Conservation (phyloP, 2,329 filamentous ascomycete species). For the Mariannaea elegans region DNA sequence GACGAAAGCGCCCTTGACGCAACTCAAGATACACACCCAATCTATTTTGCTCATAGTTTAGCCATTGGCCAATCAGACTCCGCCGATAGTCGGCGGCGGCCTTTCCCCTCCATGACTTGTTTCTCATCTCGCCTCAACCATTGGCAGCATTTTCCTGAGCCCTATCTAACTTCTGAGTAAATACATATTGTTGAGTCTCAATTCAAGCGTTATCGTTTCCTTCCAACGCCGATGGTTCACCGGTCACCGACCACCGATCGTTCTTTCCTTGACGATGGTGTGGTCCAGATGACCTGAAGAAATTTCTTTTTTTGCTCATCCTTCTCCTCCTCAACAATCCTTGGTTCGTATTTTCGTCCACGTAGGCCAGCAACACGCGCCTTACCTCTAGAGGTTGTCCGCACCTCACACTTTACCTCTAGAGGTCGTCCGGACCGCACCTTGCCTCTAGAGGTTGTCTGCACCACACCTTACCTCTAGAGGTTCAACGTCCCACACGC, state of each 20-base stretch:
- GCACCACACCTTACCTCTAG: conserved; percentile 41
- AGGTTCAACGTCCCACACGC: conserved; percentile 40
- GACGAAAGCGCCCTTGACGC: conserved; percentile 37
- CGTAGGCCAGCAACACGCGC: conserved; percentile 34
- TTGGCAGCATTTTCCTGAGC: conserved; percentile 23
- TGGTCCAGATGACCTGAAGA: conserved; percentile 25
- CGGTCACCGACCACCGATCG: conserved; percentile 4
- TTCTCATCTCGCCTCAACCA: conserved; percentile 33
- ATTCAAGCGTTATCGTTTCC: neutral
- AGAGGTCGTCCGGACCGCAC: conserved; percentile 39
- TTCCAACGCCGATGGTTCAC: neutral
- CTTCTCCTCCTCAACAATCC: conserved; percentile 36
- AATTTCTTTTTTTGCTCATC: conserved; percentile 6
- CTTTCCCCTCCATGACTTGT: conserved; percentile 29
- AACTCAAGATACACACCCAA: conserved; percentile 35
- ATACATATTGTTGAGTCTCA: neutral
- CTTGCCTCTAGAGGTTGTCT: conserved; percentile 40
- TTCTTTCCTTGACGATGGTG: conserved; percentile 15
- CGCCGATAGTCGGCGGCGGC: conserved; percentile 38
- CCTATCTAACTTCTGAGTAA: conserved; percentile 26
- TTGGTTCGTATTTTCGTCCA: conserved; percentile 39
- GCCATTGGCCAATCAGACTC: conserved; percentile 46
- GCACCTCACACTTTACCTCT: conserved; percentile 36
- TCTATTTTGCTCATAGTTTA: conserved; percentile 28
- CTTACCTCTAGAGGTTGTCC: conserved; percentile 38